Evolutionary conservation across 306 rosid genomes (phyloP).

Genomic region (Cicer bijugum): DNA sequence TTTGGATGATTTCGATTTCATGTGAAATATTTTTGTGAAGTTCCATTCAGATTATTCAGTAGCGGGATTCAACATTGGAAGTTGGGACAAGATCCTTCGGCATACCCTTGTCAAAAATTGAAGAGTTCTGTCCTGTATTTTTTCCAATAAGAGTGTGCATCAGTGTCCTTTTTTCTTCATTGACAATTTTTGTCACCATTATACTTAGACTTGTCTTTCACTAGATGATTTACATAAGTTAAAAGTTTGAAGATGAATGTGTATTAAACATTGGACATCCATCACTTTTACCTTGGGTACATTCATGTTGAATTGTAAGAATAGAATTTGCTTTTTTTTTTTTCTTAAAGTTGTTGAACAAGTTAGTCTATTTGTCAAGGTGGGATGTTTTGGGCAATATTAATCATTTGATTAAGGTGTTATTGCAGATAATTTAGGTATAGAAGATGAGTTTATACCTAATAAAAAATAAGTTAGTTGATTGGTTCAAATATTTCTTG

Average conservation of each 20-base stretch:
- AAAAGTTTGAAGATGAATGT: constrained; percentile 42
- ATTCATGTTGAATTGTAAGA: constrained; percentile 41
- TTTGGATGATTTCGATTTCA: constrained; percentile 84
- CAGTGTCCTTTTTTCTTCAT: constrained; percentile 39
- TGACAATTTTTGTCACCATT: constrained; percentile 53
- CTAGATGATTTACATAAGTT: constrained; percentile 43
- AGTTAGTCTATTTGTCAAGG: neutral
- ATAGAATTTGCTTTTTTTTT: constrained; percentile 2
- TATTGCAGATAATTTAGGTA: too few relatives aligned
- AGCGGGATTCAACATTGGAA: constrained; percentile 48
- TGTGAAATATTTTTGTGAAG: constrained; percentile 62
- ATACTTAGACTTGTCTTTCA: constrained; percentile 32
- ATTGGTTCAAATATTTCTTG: too few relatives aligned
- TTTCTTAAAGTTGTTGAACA: neutral
- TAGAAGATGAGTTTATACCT: too few relatives aligned
- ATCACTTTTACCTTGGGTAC: constrained; percentile 11
- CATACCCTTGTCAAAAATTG: constrained; percentile 46
- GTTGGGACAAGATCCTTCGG: constrained; percentile 55
- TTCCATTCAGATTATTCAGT: constrained; percentile 43
- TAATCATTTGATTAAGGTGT: neutral
- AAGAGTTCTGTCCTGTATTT: constrained; percentile 50
- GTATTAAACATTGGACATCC: constrained; percentile 35
- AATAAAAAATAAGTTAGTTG: too few relatives aligned
- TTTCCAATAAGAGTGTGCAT: constrained; percentile 47
- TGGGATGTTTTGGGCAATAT: neutral